phyloP scores from a whole-genome alignment of 495 filamentous ascomycete species.

The Aspergillus heteromorphus region DNA sequence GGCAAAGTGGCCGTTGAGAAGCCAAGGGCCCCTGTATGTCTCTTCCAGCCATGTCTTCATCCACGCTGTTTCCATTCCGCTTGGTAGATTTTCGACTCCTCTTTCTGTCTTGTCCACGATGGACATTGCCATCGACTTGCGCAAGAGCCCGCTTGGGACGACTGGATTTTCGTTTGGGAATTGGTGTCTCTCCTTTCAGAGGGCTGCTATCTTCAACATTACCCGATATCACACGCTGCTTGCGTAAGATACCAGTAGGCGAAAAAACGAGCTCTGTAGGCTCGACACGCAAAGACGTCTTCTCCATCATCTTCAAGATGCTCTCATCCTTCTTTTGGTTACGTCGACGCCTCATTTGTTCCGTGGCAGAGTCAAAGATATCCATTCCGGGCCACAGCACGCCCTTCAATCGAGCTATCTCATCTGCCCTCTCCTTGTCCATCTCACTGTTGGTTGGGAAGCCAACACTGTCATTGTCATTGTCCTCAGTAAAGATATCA shows the following conservation, averaged over 20 bases:
- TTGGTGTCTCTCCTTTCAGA: conserved; percentile 43
- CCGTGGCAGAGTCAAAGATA: conserved; percentile 77
- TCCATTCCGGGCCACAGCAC: conserved; percentile 79
- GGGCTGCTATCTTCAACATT: conserved; percentile 49
- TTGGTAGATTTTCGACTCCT: conserved; percentile 12
- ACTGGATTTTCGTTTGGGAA: conserved; percentile 29
- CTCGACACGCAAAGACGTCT: conserved; percentile 60
- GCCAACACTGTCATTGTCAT: conserved; percentile 13
- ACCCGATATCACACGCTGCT: conserved; percentile 51
- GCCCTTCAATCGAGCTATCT: conserved; percentile 60
- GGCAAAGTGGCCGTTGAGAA: conserved; percentile 3
- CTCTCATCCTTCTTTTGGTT: conserved; percentile 82
- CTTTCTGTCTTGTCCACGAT: conserved; percentile 22
- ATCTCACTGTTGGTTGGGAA: conserved; percentile 10
- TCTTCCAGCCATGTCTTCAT: neutral
- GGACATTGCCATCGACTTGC: conserved; percentile 29
- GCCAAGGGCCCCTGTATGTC: conserved; percentile 4
- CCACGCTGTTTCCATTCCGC: neutral
- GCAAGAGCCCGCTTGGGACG: conserved; percentile 26
- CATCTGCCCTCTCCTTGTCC: conserved; percentile 33
- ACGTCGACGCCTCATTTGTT: conserved; percentile 68
- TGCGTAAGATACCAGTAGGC: conserved; percentile 49
- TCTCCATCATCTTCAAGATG: conserved; percentile 64
- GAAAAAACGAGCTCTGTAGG: conserved; percentile 67
- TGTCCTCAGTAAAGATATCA: conserved; percentile 20